Conservation (phyloP, 768 basidiomycete species). For the Mycena haematopus region DNA sequence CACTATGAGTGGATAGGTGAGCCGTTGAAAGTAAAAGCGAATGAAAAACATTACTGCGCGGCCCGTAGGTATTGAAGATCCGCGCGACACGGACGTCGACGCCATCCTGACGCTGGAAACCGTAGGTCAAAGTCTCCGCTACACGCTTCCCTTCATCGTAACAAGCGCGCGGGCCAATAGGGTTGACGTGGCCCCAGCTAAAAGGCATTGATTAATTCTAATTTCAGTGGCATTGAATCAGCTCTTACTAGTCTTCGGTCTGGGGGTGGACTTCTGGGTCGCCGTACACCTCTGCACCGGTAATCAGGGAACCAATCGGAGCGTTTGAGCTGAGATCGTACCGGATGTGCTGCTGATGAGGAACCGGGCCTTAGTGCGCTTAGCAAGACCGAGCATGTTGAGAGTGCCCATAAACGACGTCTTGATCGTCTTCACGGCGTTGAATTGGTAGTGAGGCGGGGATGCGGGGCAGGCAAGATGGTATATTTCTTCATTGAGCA, state of each 20-base stretch:
- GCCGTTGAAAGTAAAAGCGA: slow-evolving; percentile 2
- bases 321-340: slow-evolving; percentile 42
- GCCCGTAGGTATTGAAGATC: slow-evolving; percentile 97
- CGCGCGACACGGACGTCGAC: slow-evolving; percentile 97
- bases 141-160: slow-evolving; percentile 99
- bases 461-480: slow-evolving; percentile 98
- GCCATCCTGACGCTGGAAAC: slow-evolving; percentile 91
- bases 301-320: slow-evolving; percentile 20
- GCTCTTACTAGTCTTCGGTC: slow-evolving; percentile 87
- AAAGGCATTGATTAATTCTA: slow-evolving; percentile 23
- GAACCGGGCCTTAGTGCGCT: slow-evolving; percentile 97
- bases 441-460: slow-evolving; percentile 97
- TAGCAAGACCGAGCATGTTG: slow-evolving; percentile 98
- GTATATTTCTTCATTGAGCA: slow-evolving; percentile 80
- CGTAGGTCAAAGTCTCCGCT: slow-evolving; percentile 96
- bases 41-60: slow-evolving; percentile 62
- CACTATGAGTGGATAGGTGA: slow-evolving; percentile 55
- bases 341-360: slow-evolving; percentile 95
- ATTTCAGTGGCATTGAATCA: slow-evolving; percentile 7
- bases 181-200: slow-evolving; percentile 99
- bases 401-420: slow-evolving; percentile 98
- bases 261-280: slow-evolving; percentile 99
- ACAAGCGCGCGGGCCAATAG: slow-evolving; percentile 97
- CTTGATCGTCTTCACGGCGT: slow-evolving; percentile 97
- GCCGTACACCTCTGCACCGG: slow-evolving; percentile 86